Conservation (phyloP, 495 filamentous ascomycete species). For the Xylaria sp. region DNA sequence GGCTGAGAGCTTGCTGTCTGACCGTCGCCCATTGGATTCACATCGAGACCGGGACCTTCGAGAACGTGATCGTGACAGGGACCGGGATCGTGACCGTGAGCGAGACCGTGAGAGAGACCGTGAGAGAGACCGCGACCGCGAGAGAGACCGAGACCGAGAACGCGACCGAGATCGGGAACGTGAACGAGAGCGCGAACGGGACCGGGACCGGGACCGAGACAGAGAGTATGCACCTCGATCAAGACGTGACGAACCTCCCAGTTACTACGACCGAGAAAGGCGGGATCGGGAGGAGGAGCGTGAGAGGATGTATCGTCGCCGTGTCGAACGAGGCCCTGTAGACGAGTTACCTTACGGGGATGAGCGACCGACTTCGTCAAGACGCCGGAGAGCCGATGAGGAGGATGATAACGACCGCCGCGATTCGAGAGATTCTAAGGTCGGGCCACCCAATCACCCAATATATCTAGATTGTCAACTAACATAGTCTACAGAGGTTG, state of each 20-base stretch:
- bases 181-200: constrained; percentile 51
- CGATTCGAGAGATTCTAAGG: constrained; percentile 68
- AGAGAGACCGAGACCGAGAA: constrained; percentile 33
- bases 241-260: constrained; percentile 55
- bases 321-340: constrained; percentile 77
- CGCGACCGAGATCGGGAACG: constrained; percentile 62
- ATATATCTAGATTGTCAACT: constrained; percentile 26
- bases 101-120: constrained; percentile 50
- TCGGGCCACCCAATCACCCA: constrained; percentile 39
- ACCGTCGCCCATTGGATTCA: constrained; percentile 53
- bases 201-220: constrained; percentile 55
- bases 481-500: constrained; percentile 57
- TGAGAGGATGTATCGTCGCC: constrained; percentile 81
- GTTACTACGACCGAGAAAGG: constrained; percentile 71
- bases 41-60: constrained; percentile 62
- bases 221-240: constrained; percentile 40
- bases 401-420: constrained; percentile 75
- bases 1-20: constrained; percentile 64
- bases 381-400: constrained; percentile 73
- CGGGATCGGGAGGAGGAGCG: constrained; percentile 84
- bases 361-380: constrained; percentile 66
- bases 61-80: constrained; percentile 52
- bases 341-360: constrained; percentile 91
- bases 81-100: constrained; percentile 53
- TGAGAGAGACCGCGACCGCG: constrained; percentile 41